Conservation (phyloP, 2,329 filamentous ascomycete genomes). For the Onygenales sp. region DNA sequence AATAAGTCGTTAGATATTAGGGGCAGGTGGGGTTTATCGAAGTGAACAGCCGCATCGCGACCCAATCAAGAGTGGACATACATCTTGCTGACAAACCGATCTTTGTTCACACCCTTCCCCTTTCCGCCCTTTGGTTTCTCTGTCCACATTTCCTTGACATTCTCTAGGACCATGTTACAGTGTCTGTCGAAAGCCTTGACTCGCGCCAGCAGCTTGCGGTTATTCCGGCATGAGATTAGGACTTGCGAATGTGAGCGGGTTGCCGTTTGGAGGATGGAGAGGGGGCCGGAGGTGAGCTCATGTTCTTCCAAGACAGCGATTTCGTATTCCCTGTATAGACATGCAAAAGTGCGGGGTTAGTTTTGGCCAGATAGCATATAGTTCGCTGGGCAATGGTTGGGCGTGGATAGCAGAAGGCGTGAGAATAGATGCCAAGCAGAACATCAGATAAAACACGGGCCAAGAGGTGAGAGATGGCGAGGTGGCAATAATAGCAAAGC, state of each 20-base stretch:
- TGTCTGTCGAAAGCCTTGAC: slow-evolving; percentile 98
- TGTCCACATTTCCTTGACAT: slow-evolving; percentile 99
- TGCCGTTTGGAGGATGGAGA: slow-evolving; percentile 94
- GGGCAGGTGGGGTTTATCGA: background rate
- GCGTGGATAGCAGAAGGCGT: background rate
- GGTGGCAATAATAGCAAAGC: background rate
- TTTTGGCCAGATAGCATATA: background rate
- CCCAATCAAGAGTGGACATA: slow-evolving; percentile 34
- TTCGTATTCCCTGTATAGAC: slow-evolving; percentile 66
- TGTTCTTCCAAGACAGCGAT: slow-evolving; percentile 72
- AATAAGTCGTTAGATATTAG: background rate
- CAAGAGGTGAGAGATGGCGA: background rate
- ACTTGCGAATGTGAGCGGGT: slow-evolving; percentile 92
- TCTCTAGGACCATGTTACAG: slow-evolving; percentile 98
- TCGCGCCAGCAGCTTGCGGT: slow-evolving; percentile 91
- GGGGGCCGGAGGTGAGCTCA: slow-evolving; percentile 67
- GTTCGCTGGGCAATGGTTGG: background rate
- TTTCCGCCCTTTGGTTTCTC: slow-evolving; percentile 81
- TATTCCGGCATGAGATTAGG: slow-evolving; percentile 94
- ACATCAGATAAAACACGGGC: slow-evolving; percentile 3
- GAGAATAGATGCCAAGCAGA: slow-evolving; percentile 11
- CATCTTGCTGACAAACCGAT: slow-evolving; percentile 97
- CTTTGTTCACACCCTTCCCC: slow-evolving; percentile 96
- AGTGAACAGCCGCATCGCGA: background rate
- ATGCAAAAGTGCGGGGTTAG: slow-evolving; percentile 14